These are phyloP conservation scores for Hebeloma cylindrosporum DNA, from an alignment of 768 basidiomycete genomes.

Conservation along the genomic window DNA sequence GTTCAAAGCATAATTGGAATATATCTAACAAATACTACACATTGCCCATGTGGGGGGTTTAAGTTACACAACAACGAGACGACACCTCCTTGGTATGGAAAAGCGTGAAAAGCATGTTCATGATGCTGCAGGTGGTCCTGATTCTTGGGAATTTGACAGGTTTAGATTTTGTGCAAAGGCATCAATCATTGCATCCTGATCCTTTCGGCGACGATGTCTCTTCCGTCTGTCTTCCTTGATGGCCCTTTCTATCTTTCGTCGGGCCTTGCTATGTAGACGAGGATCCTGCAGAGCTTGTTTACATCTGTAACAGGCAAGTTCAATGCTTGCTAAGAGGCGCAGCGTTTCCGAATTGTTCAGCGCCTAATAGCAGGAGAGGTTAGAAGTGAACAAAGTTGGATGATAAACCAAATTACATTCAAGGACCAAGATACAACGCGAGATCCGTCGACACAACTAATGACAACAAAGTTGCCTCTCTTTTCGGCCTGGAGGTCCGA, in stretches of 20 bases:
- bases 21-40: constrained; percentile 25
- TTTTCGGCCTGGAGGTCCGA: constrained; percentile 66
- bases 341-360: constrained; percentile 82
- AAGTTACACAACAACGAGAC: constrained; percentile 22
- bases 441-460: constrained; percentile 72
- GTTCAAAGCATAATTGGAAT: constrained; percentile 15
- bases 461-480: constrained; percentile 84
- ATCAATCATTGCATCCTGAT: constrained; percentile 80
- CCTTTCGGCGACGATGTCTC: constrained; percentile 79
- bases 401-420: constrained; percentile 52
- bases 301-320: constrained; percentile 80
- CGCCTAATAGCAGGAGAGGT: constrained; percentile 44
- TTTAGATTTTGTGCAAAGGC: constrained; percentile 63
- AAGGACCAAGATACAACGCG: constrained; percentile 84
- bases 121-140: constrained; percentile 16
- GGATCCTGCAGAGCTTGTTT: constrained; percentile 69
- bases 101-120: constrained; percentile 11
- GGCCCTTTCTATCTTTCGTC: constrained; percentile 73
- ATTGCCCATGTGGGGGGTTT: constrained; percentile 14
- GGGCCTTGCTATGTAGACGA: constrained; percentile 58
- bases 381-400: not conserved
- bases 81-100: constrained; percentile 11
- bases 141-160: constrained; percentile 23
- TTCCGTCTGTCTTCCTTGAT: constrained; percentile 84
- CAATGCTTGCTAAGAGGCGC: constrained; percentile 78